These are phyloP conservation scores for Parmales sp. DNA, from an alignment of 108 stramenopile genomes.

Conservation along the genomic window DNA sequence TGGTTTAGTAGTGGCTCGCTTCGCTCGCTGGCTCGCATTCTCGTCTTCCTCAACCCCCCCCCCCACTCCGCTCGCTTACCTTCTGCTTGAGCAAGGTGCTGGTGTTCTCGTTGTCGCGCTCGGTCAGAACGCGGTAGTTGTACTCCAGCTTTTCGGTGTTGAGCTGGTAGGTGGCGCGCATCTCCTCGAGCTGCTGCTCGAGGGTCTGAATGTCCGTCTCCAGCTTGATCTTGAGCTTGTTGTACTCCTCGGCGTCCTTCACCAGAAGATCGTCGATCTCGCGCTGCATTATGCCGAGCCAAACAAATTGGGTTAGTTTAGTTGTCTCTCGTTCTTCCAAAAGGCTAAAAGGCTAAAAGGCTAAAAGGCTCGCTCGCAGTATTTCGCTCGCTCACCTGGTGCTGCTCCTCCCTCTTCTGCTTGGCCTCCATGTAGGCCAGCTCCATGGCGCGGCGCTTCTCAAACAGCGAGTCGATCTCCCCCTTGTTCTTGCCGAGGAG, in stretches of 20 bases:
- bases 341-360: background rate
- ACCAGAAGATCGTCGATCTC: conserved; percentile 41
- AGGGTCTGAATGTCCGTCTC: conserved; percentile 63
- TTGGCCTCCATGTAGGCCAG: conserved; percentile 35
- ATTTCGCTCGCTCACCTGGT: no score
- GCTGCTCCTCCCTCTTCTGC: conserved; percentile 34
- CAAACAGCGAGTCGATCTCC: conserved; percentile 45
- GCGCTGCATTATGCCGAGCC: no score
- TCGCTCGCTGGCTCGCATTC: no score
- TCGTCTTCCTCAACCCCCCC: no score
- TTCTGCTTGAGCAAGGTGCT: conserved; percentile 42
- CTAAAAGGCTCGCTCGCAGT: no score
- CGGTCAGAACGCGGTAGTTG: conserved; percentile 54
- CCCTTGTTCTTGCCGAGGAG: conserved; percentile 31
- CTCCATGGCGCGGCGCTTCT: conserved; percentile 40
- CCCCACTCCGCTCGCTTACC: no score
- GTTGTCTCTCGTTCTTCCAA: no score
- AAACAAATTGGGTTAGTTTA: no score
- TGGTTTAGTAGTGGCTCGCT: no score
- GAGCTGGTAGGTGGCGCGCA: conserved; percentile 59
- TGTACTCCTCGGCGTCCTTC: conserved; percentile 50
- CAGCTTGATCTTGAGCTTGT: conserved; percentile 51
- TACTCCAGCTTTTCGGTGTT: conserved; percentile 65
- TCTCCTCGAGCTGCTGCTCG: conserved; percentile 63
- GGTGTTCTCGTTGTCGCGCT: conserved; percentile 55